These are phyloP conservation scores for Dryas alaskensis DNA, from an alignment of 306 rosid species.

Conservation along the genomic window DNA sequence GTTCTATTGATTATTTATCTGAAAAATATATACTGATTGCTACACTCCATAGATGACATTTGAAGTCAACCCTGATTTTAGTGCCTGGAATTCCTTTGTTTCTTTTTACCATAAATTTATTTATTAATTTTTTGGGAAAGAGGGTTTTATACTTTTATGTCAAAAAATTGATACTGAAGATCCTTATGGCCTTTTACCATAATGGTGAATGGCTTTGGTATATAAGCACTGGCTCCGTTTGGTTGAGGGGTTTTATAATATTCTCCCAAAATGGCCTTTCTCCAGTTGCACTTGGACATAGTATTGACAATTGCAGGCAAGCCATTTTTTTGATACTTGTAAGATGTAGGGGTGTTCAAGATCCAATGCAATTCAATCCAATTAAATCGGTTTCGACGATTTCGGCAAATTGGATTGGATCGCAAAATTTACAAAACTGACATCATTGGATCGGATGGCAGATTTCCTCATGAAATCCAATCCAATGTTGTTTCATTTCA, in stretches of 20 bases:
- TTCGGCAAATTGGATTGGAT: too few species aligned
- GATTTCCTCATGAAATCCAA: too few species aligned
- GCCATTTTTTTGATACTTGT: neutral
- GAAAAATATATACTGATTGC: neutral
- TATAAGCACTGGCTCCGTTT: neutral
- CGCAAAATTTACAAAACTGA: too few species aligned
- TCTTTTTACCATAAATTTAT: too few species aligned
- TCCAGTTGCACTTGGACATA: neutral
- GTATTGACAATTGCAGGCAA: neutral
- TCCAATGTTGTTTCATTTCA: too few species aligned
- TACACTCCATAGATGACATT: neutral
- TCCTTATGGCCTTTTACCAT: neutral
- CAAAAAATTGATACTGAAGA: neutral
- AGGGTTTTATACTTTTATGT: too few species aligned
- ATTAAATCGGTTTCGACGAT: too few species aligned
- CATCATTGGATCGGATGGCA: too few species aligned
- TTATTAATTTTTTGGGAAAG: too few species aligned
- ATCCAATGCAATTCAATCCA: too few species aligned
- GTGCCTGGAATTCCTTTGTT: too few species aligned
- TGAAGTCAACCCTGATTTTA: neutral
- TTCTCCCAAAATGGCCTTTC: neutral
- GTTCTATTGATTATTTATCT: too few species aligned
- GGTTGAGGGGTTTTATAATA: neutral
- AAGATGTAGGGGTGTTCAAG: neutral
- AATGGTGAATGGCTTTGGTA: neutral